These are phyloP conservation scores for Cytospora schulzeri DNA, from an alignment of 2,329 filamentous ascomycete species.

Conservation along the genomic window DNA sequence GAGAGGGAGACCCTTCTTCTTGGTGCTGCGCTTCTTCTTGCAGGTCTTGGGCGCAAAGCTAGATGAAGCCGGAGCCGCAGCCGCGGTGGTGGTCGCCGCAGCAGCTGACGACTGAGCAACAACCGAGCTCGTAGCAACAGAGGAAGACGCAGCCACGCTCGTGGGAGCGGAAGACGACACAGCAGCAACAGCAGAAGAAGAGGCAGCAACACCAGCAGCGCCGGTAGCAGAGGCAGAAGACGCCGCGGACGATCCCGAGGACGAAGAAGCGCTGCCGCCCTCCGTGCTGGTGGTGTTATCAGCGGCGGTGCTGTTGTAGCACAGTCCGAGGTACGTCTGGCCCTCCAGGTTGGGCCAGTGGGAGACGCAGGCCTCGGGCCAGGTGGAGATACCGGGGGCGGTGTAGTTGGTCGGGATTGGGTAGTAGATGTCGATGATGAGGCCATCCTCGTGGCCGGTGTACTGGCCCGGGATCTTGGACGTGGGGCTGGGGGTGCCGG, in stretches of 20 bases:
- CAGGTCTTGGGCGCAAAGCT: slow-evolving; percentile 9
- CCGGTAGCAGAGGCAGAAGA: neutral
- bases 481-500: slow-evolving; percentile 34
- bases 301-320: slow-evolving; percentile 12
- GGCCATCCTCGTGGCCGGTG: slow-evolving; percentile 37
- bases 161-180: neutral
- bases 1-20: neutral
- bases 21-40: slow-evolving; percentile 3
- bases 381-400: slow-evolving; percentile 38
- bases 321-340: slow-evolving; percentile 27
- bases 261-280: neutral
- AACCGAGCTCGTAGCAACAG: neutral
- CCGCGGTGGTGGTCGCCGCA: neutral
- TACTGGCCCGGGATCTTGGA: slow-evolving; percentile 40
- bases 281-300: slow-evolving; percentile 15
- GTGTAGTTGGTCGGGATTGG: slow-evolving; percentile 39
- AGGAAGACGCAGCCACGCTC: neutral
- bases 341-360: slow-evolving; percentile 42
- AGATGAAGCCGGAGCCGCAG: slow-evolving; percentile 6
- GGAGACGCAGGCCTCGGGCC: slow-evolving; percentile 40
- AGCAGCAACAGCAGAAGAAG: neutral
- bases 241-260: neutral
- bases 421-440: slow-evolving; percentile 41
- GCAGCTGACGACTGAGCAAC: slow-evolving; percentile 3
- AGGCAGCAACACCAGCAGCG: neutral